Percentiles rank a stretch among this genome's conserved stretches.
Conservation (phyloP, 345 rosid genomes). For the Trapa bicornis region DNA sequence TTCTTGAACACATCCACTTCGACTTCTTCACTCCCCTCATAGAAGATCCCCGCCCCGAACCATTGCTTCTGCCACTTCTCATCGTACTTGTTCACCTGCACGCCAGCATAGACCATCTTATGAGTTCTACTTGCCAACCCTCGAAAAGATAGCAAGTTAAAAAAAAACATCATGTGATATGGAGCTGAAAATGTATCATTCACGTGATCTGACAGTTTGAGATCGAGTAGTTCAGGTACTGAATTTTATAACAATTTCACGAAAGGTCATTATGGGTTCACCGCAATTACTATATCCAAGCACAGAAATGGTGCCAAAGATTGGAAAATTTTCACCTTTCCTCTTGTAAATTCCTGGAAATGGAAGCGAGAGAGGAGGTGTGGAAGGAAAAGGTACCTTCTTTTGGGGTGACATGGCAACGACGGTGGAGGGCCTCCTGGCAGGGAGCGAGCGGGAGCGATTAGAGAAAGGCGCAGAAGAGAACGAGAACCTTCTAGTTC, state of each 20-base stretch:
- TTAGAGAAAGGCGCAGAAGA: constrained; percentile 11
- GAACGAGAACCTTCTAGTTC: constrained; percentile 14
- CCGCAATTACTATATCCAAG: not conserved
- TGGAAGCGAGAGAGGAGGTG: not conserved
- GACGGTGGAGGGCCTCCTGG: constrained; percentile 30
- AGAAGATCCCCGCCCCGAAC: constrained; percentile 86
- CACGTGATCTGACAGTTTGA: too few relatives aligned
- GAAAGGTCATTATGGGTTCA: not conserved
- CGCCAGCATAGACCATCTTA: not conserved
- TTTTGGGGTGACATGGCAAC: constrained; percentile 69
- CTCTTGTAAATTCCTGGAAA: not conserved
- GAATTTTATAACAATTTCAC: not conserved
- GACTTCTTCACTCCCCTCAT: constrained; percentile 71
- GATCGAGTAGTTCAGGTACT: not conserved
- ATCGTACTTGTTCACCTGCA: constrained; percentile 71
- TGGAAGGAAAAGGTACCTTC: constrained; percentile 33
- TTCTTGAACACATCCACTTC: constrained; percentile 89
- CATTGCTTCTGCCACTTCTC: constrained; percentile 64
- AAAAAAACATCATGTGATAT: too few relatives aligned
- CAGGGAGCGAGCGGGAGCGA: constrained; percentile 13
- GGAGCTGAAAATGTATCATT: too few relatives aligned
- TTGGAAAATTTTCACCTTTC: not conserved
- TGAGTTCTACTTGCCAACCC: not conserved
- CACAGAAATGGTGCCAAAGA: not conserved
- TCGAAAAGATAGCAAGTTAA: too few relatives aligned